Evolutionary conservation across 176 grass and related monocot genomes (phyloP).

Genomic region (Echinochloa phyllopogon): DNA sequence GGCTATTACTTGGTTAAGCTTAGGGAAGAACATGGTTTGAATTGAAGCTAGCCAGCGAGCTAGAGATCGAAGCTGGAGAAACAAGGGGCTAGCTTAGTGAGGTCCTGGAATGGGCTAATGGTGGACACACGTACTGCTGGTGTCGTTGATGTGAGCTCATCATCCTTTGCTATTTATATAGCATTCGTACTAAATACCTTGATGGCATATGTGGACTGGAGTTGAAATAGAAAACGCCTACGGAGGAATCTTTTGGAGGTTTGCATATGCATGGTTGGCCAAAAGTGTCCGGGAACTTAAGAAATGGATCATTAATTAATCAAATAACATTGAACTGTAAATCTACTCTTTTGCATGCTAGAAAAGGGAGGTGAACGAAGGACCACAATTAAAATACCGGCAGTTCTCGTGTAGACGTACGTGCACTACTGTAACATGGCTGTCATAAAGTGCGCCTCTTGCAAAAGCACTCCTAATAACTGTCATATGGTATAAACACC

Average conservation of each 20-base stretch:
- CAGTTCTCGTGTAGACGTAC: neutral
- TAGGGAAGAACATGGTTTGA: constrained; percentile 32
- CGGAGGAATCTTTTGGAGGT: constrained; percentile 21
- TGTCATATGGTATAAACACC: neutral
- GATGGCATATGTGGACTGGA: neutral
- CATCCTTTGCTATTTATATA: constrained; percentile 51
- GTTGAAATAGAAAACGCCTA: neutral
- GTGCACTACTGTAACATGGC: neutral
- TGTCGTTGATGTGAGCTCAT: constrained; percentile 37
- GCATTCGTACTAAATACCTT: constrained; percentile 16
- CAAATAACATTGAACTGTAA: neutral
- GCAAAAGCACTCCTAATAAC: neutral
- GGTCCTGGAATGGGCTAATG: neutral
- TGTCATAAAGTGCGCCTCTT: neutral
- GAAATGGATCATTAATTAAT: neutral
- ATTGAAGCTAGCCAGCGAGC: neutral
- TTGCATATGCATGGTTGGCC: neutral
- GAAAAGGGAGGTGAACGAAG: neutral
- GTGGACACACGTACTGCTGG: neutral
- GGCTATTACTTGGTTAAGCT: constrained; percentile 15
- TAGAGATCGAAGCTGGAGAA: neutral
- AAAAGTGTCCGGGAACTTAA: neutral
- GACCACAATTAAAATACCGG: constrained; percentile 2
- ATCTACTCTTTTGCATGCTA: neutral
- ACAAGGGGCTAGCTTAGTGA: neutral